These are phyloP conservation scores for Exophiala bonariae DNA, from an alignment of 2,329 filamentous ascomycete species.

Conservation along the genomic window DNA sequence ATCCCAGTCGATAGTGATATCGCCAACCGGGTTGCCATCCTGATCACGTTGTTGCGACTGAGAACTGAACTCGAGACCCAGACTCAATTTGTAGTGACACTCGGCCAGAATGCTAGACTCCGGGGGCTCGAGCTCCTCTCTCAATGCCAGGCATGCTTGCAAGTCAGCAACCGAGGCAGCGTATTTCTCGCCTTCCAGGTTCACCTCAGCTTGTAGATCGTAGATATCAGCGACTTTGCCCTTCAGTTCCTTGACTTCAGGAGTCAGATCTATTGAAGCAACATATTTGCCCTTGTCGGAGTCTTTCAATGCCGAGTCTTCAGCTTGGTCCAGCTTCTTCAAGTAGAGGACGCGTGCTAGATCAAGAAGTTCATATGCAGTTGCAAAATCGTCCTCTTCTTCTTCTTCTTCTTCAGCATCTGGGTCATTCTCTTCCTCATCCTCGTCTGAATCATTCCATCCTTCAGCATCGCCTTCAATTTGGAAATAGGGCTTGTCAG, in stretches of 20 bases:
- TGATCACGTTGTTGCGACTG: constrained; percentile 55
- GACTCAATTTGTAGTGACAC: constrained; percentile 92
- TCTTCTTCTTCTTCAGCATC: constrained; percentile 55
- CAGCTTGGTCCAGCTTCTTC: constrained; percentile 54
- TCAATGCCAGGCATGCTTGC: constrained; percentile 73
- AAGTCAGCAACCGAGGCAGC: constrained; percentile 83
- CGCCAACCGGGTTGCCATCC: constrained; percentile 43
- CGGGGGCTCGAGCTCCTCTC: constrained; percentile 73
- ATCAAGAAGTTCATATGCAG: constrained; percentile 65
- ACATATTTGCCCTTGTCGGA: constrained; percentile 45
- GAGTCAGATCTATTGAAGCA: constrained; percentile 33
- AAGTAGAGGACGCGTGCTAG: constrained; percentile 60
- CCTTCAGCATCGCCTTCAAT: constrained; percentile 87
- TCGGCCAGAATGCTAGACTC: constrained; percentile 88
- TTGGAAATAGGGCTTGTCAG: constrained; percentile 80
- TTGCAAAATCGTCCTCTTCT: constrained; percentile 64
- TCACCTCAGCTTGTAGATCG: constrained; percentile 92
- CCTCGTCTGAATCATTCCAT: constrained; percentile 79
- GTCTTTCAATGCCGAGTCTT: constrained; percentile 36
- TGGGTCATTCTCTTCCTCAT: constrained; percentile 57
- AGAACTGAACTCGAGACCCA: constrained; percentile 91
- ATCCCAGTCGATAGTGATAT: constrained; percentile 50
- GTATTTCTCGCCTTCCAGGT: constrained; percentile 94
- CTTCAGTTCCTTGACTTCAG: constrained; percentile 63
- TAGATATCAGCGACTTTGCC: constrained; percentile 90